These are phyloP conservation scores for Fraxinus americana DNA, from an alignment of 257 asterid species.

Conservation along the genomic window DNA sequence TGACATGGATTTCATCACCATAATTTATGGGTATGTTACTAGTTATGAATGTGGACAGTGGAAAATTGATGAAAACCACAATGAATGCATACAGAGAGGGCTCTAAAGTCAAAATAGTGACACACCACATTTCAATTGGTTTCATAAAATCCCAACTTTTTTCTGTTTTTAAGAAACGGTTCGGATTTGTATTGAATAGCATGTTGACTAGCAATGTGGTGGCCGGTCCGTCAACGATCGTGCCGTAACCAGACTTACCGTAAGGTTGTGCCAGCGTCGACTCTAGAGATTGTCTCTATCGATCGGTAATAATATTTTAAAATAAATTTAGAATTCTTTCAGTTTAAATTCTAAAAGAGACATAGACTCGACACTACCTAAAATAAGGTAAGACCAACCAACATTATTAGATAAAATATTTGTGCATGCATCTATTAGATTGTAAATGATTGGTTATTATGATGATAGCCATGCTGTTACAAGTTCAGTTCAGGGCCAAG, in stretches of 20 bases:
- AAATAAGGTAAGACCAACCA: too few relatives aligned
- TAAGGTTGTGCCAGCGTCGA: neutral
- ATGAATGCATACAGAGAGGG: neutral
- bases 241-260: too few relatives aligned
- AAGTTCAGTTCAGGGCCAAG: constrained; percentile 41
- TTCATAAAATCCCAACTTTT: constrained; percentile 2
- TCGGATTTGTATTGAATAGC: neutral
- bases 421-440: too few relatives aligned
- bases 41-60: neutral
- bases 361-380: too few relatives aligned
- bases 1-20: neutral
- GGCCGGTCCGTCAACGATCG: neutral
- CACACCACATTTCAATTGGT: neutral
- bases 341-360: too few relatives aligned
- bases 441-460: neutral
- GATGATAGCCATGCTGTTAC: constrained; percentile 24
- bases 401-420: too few relatives aligned
- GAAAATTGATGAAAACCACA: neutral
- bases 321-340: too few relatives aligned
- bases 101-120: neutral
- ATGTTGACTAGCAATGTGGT: neutral
- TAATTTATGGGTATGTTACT: neutral
- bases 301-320: too few relatives aligned
- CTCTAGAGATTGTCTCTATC: too few relatives aligned
- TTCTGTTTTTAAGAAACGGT: neutral